Evolutionary conservation across 257 asterid genomes (phyloP), one percentile per base, ranked within the genome.

Genomic region (Pogostemon cablin): DNA sequence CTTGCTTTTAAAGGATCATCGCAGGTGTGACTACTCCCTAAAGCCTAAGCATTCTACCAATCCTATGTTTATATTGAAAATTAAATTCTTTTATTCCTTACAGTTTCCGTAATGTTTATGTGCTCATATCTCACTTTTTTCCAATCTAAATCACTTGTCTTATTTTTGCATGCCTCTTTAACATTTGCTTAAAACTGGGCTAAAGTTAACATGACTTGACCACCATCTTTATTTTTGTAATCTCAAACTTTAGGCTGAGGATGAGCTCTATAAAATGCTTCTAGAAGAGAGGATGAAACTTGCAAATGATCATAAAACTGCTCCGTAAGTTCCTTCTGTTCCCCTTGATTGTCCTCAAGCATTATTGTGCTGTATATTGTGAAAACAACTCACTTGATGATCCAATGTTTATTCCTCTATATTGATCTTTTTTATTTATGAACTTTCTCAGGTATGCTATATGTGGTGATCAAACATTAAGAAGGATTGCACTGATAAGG

Each of bases 381-480:
- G 52, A 70, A 48, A 67, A 35, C 12, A 47, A 12, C 44, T 59
- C 12, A 32, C 43, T 4, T 6, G 68, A 61, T 73, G 68, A 40
- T 3, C 34, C 35, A 39, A 64, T 15, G 8, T 44, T 32, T 38
- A 44, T 54, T 46, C 60, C 43, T 57, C 68, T 67, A 17, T 67
- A 57, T 68, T 75, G 43, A 76, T 52, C 48, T 10, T 9, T 68
- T 37, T 7, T 59, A 69, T 52, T 32, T 25, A 25, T 25, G 32
- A 55, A 59, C 82, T 64, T 81, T 69, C 77, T 82, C 88, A 93
- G 98, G 65, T 93, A 93, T 81, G 97, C 98, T 81, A 76, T 93
- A 76, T 93, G 96, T 73, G 97, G 98, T 59, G 98, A 93, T 83
- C 90, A 69, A 77, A 90, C 98, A 72, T 80, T 93, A 80, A 84